phyloP scores from a whole-genome alignment of 2,329 filamentous ascomycete genomes.

The Xylaria sp. region DNA sequence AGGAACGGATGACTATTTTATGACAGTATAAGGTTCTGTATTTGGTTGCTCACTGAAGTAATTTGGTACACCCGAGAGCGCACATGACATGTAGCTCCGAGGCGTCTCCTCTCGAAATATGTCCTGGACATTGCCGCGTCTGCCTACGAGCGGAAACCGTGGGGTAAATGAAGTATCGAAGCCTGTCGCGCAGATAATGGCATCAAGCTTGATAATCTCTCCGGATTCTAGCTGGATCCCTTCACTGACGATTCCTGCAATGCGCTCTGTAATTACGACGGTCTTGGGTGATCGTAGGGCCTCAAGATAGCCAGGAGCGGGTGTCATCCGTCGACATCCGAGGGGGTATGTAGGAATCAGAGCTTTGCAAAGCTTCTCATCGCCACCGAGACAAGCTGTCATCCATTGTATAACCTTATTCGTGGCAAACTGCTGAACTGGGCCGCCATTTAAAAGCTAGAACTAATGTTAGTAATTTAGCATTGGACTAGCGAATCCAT shows the following conservation, averaged over 20 bases:
- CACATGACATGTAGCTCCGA: conserved; percentile 65
- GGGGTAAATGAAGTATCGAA: conserved; percentile 66
- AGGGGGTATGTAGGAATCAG: conserved; percentile 63
- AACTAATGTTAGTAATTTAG: conserved; percentile 26
- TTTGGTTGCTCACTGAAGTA: conserved; percentile 61
- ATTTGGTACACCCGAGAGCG: conserved; percentile 64
- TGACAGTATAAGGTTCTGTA: background rate
- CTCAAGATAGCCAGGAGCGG: conserved; percentile 62
- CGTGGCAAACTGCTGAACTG: conserved; percentile 56
- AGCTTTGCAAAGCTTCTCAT: conserved; percentile 61
- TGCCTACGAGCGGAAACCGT: conserved; percentile 62
- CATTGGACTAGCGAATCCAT: background rate
- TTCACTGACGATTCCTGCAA: conserved; percentile 59
- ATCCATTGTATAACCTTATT: conserved; percentile 59
- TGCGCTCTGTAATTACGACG: conserved; percentile 58
- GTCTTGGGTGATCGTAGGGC: conserved; percentile 60
- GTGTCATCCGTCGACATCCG: conserved; percentile 62
- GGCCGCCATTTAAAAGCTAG: conserved; percentile 55
- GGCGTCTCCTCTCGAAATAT: conserved; percentile 58
- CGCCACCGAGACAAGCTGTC: conserved; percentile 58
- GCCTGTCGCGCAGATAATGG: conserved; percentile 68
- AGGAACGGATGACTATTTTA: conserved; percentile 2
- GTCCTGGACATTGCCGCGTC: conserved; percentile 63
- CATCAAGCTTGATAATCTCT: conserved; percentile 63
- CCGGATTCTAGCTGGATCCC: conserved; percentile 62